phyloP scores from a whole-genome alignment of 169 alveolate species.

The Plasmodium vivax region DNA sequence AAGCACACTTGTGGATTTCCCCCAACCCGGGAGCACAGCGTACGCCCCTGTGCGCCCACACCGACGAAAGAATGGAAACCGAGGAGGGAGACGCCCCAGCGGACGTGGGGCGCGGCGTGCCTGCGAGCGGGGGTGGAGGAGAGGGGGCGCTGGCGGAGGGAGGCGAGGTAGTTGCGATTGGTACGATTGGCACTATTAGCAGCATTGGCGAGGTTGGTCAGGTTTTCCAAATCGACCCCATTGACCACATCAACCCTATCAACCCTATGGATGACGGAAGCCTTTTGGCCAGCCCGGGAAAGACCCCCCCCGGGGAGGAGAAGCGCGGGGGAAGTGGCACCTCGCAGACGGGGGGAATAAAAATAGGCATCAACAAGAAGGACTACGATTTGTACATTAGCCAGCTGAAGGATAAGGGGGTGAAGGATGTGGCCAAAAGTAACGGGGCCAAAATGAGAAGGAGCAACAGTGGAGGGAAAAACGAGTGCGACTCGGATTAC shows the following conservation, averaged over 20 bases:
- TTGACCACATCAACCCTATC: not conserved
- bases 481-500: not conserved
- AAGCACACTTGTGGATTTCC: not conserved
- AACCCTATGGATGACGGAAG: not conserved
- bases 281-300: not conserved
- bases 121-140: not conserved
- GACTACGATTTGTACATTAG: constrained; percentile 67
- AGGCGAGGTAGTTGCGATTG: not conserved
- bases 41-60: not conserved
- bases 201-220: no score
- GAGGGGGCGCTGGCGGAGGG: not conserved
- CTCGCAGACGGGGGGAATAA: constrained; percentile 20
- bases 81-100: not conserved
- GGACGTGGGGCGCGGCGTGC: not conserved
- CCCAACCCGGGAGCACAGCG: not conserved
- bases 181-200: not conserved
- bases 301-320: not conserved
- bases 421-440: not conserved
- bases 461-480: not conserved
- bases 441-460: not conserved
- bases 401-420: constrained; percentile 19
- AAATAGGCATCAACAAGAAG: constrained; percentile 48
- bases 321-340: not conserved
- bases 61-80: not conserved
- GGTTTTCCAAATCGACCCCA: not conserved